Percentiles rank a stretch among this genome's conserved stretches.
Conservation (phyloP, 345 rosid genomes). For the Rhizophora apiculata region DNA sequence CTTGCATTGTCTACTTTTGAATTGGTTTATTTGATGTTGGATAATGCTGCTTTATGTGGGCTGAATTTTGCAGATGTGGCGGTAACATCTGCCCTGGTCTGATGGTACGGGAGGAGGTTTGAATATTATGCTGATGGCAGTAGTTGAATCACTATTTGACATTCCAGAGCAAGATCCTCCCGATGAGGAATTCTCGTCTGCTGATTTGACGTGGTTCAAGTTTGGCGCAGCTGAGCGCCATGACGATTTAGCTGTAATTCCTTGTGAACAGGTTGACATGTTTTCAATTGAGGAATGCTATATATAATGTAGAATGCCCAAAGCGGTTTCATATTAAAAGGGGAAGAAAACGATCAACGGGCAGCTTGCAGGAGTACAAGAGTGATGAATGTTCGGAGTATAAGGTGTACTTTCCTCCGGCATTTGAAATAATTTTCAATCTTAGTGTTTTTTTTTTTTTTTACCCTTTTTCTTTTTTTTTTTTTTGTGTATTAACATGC, state of each 20-base stretch:
- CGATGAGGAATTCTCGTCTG: slow-evolving; percentile 68
- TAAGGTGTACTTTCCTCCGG: slow-evolving; percentile 50
- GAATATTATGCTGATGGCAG: slow-evolving; percentile 34
- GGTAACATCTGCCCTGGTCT: background rate
- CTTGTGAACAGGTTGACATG: slow-evolving; percentile 58
- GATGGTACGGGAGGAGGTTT: background rate
- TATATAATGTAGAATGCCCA: slow-evolving; percentile 66
- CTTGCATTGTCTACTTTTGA: too few species aligned
- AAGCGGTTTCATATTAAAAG: slow-evolving; percentile 88
- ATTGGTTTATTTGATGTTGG: background rate
- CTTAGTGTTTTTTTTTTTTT: background rate
- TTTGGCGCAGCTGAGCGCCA: slow-evolving; percentile 41
- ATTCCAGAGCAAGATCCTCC: slow-evolving; percentile 69
- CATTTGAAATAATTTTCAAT: background rate
- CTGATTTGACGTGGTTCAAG: slow-evolving; percentile 75
- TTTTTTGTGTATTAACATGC: background rate
- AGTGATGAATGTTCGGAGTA: slow-evolving; percentile 78
- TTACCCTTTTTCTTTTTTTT: background rate
- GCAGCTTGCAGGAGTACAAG: slow-evolving; percentile 71
- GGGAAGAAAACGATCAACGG: slow-evolving; percentile 62
- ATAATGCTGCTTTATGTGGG: background rate
- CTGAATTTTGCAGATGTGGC: background rate
- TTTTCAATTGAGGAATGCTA: slow-evolving; percentile 90
- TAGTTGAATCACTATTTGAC: slow-evolving; percentile 49
- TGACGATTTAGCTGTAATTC: slow-evolving; percentile 69